A percentile compares a stretch with the other conserved stretches of the same genome.
Evolutionary conservation across 1,284 basidiomycete species (phyloP).

Genomic region (Moesziomyces antarcticus): DNA sequence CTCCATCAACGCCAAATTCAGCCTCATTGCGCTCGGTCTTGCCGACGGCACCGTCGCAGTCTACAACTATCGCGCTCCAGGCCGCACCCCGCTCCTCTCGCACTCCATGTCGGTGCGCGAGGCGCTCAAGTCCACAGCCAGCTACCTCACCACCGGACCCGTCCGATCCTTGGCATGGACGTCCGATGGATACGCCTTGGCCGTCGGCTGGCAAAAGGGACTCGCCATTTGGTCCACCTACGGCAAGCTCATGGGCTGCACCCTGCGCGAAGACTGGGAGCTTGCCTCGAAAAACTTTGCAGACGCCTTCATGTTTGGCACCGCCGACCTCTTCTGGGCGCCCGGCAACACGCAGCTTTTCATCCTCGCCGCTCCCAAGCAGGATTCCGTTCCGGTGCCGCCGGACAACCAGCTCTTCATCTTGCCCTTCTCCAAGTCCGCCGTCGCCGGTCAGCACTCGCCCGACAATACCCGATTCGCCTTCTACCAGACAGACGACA

Average conservation of each 20-base stretch:
- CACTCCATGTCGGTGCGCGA: constrained; percentile 64
- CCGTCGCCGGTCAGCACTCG: constrained; percentile 88
- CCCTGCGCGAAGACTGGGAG: constrained; percentile 78
- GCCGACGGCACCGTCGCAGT: constrained; percentile 71
- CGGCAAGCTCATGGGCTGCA: constrained; percentile 81
- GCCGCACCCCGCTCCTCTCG: constrained; percentile 48
- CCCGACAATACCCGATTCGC: constrained; percentile 95
- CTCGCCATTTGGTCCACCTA: constrained; percentile 93
- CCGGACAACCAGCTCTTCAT: constrained; percentile 51
- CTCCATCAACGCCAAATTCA: constrained; percentile 84
- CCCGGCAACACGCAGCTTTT: constrained; percentile 59
- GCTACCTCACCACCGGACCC: constrained; percentile 73
- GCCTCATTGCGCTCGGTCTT: constrained; percentile 84
- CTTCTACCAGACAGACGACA: constrained; percentile 93
- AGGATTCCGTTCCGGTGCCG: constrained; percentile 12
- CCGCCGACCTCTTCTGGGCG: constrained; percentile 68
- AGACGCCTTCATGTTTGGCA: constrained; percentile 86
- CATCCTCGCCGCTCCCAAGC: constrained; percentile 34
- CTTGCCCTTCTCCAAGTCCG: constrained; percentile 89
- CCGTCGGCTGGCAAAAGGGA: constrained; percentile 89
- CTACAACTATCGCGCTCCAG: constrained; percentile 57
- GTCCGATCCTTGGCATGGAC: constrained; percentile 74
- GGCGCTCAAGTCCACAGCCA: constrained; percentile 65
- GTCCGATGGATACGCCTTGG: constrained; percentile 98
- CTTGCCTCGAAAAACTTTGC: constrained; percentile 70